Conservation (phyloP, 768 basidiomycete species). For the Kockovaella imperatae region DNA sequence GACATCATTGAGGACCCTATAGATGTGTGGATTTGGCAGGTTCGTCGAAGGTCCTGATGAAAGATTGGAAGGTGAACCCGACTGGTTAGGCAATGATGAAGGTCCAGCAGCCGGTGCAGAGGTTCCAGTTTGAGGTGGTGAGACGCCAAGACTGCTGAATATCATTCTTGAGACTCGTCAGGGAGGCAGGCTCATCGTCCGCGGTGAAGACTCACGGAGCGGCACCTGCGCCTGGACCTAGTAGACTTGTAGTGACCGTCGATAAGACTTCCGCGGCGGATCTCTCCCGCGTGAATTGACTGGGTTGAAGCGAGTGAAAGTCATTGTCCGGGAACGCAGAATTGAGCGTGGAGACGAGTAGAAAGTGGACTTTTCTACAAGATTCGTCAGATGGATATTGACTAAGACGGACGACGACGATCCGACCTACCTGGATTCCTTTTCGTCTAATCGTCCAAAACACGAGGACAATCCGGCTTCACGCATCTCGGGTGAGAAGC, state of each 20-base stretch:
- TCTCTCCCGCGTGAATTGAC: conserved; percentile 65
- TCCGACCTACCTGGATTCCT: conserved; percentile 31
- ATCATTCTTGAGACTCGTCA: too few relatives aligned
- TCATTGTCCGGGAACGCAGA: conserved; percentile 96
- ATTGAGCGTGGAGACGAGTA: conserved; percentile 93
- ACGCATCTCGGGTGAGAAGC: conserved; percentile 60
- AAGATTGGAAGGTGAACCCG: neutral
- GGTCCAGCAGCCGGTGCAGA: too few relatives aligned
- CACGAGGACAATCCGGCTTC: conserved; percentile 68
- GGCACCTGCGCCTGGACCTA: conserved; percentile 9
- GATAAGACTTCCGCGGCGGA: conserved; percentile 27
- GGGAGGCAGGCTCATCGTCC: neutral
- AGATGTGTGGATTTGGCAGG: conserved; percentile 57
- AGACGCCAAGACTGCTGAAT: too few relatives aligned
- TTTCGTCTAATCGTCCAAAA: conserved; percentile 81
- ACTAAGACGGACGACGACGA: neutral
- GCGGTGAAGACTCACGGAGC: conserved; percentile 6
- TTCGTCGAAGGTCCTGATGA: neutral
- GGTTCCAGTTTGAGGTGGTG: too few relatives aligned
- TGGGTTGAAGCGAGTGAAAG: conserved; percentile 83
- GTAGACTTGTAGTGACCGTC: conserved; percentile 20
- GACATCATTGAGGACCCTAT: conserved; percentile 78
- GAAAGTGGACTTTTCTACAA: conserved; percentile 72
- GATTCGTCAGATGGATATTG: neutral
- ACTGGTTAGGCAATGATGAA: too few relatives aligned